Evolutionary conservation across 2,329 filamentous ascomycete genomes (phyloP), one percentile per base, ranked within the genome.

Genomic region (Colletotrichum magnum): DNA sequence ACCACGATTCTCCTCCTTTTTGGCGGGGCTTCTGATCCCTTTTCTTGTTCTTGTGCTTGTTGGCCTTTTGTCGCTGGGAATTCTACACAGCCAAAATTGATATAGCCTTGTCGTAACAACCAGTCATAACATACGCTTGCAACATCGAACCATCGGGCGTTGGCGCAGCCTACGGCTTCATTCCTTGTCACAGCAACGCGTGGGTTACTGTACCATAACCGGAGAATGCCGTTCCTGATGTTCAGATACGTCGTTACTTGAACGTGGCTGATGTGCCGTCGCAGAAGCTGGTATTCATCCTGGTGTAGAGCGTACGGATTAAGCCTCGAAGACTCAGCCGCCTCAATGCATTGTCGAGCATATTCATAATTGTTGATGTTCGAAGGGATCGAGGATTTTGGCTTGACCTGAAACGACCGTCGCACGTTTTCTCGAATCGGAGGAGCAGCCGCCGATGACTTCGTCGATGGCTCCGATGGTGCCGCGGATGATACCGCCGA

Each of bases 211-310:
- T 93, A 88, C 96, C 96, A 99, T 48, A 98, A 82, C 64, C 96
- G 89, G 61, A 99, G 84, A 68, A 99, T 97, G 16, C 94, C 93
- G 79, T 99, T 99, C 74, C 96, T 89, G 71, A 99, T 96, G 78
- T 98, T 98, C 62, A 99, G 85, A 81, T 99, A 99, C 13, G 94
- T 93, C 3, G 95, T 98, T 73, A 98, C 94, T 80, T 99, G 96
- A 39, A 92, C 87, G 75, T 94, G 91, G 76, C 92, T 97, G 74
- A 99, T 90, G 75, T 97, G 91, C 71, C 93, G 87, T 71, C 93
- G 89, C 48, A 99, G 83, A 69, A 97, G 86, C 68, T 87, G 84
- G 77, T 98, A 95, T 79, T 99, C 96, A 71, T 93, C 91, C 28
- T 89, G 87, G 79, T 98, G 94, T 47, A 99, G 83, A 12, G 93